Evolutionary conservation across 306 rosid genomes (phyloP).

Genomic region (Lathyrus aphaca): DNA sequence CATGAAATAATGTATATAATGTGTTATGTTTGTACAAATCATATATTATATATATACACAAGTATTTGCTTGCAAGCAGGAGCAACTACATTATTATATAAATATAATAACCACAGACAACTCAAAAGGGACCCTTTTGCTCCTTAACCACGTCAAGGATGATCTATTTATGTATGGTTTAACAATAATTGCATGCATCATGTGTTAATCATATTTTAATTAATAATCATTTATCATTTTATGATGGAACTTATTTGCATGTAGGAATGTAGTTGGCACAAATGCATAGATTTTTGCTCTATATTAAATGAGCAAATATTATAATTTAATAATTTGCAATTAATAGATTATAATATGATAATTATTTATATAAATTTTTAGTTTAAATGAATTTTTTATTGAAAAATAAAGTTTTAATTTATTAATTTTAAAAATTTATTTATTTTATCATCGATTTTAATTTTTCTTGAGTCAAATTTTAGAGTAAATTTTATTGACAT

Average conservation of each 20-base stretch:
- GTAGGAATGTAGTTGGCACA: too few relatives aligned
- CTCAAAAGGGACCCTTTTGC: slow-evolving; percentile 7
- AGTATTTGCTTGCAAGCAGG: background rate
- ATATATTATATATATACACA: background rate
- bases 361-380: too few relatives aligned
- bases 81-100: background rate
- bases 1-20: background rate
- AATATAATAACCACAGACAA: background rate
- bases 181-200: background rate
- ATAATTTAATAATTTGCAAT: too few relatives aligned
- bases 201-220: background rate
- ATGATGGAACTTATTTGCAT: background rate
- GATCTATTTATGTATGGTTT: background rate
- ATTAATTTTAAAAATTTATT: too few relatives aligned
- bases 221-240: background rate
- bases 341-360: too few relatives aligned
- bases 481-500: too few relatives aligned
- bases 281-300: too few relatives aligned
- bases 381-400: too few relatives aligned
- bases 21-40: background rate
- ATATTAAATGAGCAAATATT: too few relatives aligned
- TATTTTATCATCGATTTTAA: too few relatives aligned
- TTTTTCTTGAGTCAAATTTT: too few relatives aligned
- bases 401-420: too few relatives aligned
- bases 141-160: background rate